Conservation (phyloP, 2,329 filamentous ascomycete genomes). For the Macrophomina tecta region DNA sequence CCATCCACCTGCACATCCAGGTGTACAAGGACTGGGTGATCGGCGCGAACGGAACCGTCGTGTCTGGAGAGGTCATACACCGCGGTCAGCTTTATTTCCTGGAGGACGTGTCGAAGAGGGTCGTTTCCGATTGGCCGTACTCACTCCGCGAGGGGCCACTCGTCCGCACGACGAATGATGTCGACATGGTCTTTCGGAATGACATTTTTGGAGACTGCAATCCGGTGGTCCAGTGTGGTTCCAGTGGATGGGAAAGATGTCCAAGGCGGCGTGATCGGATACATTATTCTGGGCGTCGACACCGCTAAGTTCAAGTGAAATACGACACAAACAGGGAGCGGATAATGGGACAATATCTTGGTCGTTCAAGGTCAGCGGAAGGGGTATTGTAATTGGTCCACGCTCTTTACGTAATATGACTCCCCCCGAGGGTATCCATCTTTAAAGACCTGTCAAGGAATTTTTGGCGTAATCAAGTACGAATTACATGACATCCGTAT, state of each 20-base stretch:
- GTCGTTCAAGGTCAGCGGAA: too few species aligned
- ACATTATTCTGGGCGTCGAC: constrained; percentile 46
- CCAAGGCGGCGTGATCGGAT: constrained; percentile 45
- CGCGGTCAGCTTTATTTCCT: constrained; percentile 44
- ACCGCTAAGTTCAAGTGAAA: too few species aligned
- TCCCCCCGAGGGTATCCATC: too few species aligned
- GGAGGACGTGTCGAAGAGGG: constrained; percentile 39
- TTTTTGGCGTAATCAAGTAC: too few species aligned
- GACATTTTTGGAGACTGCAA: constrained; percentile 2
- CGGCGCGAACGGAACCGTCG: background rate
- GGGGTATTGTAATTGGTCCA: too few species aligned
- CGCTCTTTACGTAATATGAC: too few species aligned
- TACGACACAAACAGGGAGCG: too few species aligned
- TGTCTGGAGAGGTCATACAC: background rate
- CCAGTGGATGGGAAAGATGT: constrained; percentile 40
- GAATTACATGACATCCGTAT: too few species aligned
- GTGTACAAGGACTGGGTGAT: background rate
- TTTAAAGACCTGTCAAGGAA: too few species aligned
- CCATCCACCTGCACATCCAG: background rate
- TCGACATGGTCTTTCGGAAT: constrained; percentile 32
- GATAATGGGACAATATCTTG: too few species aligned
- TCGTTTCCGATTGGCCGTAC: background rate
- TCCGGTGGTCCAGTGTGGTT: background rate
- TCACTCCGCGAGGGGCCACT: constrained; percentile 32
- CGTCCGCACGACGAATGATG: constrained; percentile 43